Evolutionary conservation across 2,329 filamentous ascomycete genomes (phyloP).

Genomic region (Aschersonia sp.): DNA sequence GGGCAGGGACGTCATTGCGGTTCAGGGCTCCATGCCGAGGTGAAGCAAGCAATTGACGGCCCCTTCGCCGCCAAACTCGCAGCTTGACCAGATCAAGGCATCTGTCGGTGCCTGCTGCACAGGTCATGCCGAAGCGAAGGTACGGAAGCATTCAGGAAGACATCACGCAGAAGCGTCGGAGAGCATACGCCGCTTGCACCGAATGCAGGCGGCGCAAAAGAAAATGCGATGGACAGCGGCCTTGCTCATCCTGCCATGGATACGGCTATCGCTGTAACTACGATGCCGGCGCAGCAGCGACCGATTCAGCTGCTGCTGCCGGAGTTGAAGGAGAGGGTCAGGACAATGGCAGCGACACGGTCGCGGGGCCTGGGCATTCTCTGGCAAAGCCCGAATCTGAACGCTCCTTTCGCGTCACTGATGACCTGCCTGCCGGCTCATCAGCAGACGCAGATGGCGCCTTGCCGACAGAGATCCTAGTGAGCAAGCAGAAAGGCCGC

Average conservation of each 20-base stretch:
- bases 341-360: neutral
- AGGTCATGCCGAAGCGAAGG: neutral
- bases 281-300: neutral
- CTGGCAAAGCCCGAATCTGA: no score
- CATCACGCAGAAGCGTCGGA: neutral
- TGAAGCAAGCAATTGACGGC: no score
- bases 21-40: no score
- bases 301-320: no score
- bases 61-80: no score
- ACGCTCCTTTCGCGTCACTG: neutral
- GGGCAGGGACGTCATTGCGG: no score
- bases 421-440: neutral
- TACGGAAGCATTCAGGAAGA: neutral
- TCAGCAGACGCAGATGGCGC: neutral
- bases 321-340: no score
- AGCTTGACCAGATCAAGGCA: no score
- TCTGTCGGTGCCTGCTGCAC: no score
- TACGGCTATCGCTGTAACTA: conserved; percentile 7
- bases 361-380: neutral
- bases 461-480: neutral
- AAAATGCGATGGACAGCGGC: conserved; percentile 6
- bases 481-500: conserved; percentile 2
- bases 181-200: conserved; percentile 4
- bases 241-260: conserved; percentile 5
- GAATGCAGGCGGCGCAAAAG: conserved; percentile 7